Percentiles rank a stretch among this genome's conserved stretches.
phyloP scores from a whole-genome alignment of 1,139 yeast genomes.

The Starmera stellimalicola region DNA sequence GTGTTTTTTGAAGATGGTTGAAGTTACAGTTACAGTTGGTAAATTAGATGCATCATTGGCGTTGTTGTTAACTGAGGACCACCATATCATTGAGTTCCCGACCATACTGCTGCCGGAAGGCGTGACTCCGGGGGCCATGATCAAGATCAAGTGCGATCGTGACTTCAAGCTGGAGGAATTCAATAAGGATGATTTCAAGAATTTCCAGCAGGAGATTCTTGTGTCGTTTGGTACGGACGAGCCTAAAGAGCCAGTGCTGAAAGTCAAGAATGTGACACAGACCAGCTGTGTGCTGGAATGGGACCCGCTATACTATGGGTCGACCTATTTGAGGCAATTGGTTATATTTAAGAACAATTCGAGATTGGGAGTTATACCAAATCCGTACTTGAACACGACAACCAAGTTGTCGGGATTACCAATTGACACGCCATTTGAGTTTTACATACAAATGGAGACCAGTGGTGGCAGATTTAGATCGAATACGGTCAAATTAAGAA shows the following conservation, averaged over 20 bases:
- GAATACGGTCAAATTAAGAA: slow-evolving; percentile 57
- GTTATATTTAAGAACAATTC: slow-evolving; percentile 71
- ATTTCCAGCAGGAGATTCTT: slow-evolving; percentile 67
- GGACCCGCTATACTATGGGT: slow-evolving; percentile 81
- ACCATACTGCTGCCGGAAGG: slow-evolving; percentile 86
- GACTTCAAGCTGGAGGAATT: slow-evolving; percentile 59
- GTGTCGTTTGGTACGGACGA: slow-evolving; percentile 61
- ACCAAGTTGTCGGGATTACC: slow-evolving; percentile 90
- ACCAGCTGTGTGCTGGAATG: slow-evolving; percentile 92
- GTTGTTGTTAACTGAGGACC: slow-evolving; percentile 79
- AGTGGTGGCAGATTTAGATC: slow-evolving; percentile 81
- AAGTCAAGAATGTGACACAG: slow-evolving; percentile 75
- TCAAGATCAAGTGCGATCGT: slow-evolving; percentile 75
- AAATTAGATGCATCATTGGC: slow-evolving; percentile 94
- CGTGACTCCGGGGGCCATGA: slow-evolving; percentile 89
- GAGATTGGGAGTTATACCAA: slow-evolving; percentile 80
- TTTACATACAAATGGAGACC: slow-evolving; percentile 74
- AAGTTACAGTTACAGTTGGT: slow-evolving; percentile 86
- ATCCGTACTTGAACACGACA: slow-evolving; percentile 68
- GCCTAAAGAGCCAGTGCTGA: slow-evolving; percentile 68
- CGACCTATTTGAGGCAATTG: slow-evolving; percentile 70
- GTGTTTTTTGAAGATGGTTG: too few species aligned
- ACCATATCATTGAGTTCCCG: slow-evolving; percentile 93
- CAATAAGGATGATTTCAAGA: slow-evolving; percentile 50
- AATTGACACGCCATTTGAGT: slow-evolving; percentile 72